Evolutionary conservation across 768 basidiomycete genomes (phyloP).

Genomic region (Sarcodon sp.): DNA sequence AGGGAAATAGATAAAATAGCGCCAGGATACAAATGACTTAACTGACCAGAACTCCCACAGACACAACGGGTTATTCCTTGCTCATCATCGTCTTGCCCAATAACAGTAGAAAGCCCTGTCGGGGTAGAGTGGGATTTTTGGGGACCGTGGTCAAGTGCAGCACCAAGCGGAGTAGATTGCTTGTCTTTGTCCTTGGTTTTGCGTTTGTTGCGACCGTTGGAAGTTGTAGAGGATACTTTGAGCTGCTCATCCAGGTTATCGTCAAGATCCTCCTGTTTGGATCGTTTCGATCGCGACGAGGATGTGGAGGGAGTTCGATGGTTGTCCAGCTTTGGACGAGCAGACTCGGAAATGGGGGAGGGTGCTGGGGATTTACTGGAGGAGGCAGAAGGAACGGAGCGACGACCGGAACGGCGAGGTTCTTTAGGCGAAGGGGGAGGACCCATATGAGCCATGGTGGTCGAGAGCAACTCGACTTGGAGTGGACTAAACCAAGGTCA

Average conservation of each 20-base stretch:
- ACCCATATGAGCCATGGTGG: conserved; percentile 59
- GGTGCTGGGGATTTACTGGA: conserved; percentile 60
- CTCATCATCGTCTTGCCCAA: conserved; percentile 44
- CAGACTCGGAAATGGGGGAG: conserved; percentile 39
- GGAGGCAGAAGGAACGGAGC: conserved; percentile 54
- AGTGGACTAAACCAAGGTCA: too few relatives aligned
- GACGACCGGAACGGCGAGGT: conserved; percentile 66
- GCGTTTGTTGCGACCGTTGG: conserved; percentile 38
- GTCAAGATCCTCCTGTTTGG: conserved; percentile 66
- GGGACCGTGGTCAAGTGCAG: conserved; percentile 9
- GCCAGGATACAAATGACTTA: conserved; percentile 5
- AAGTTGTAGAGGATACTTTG: conserved; percentile 24
- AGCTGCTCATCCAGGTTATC: conserved; percentile 39
- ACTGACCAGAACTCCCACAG: conserved; percentile 70
- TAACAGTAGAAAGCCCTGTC: conserved; percentile 24
- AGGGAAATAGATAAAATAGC: conserved; percentile 7
- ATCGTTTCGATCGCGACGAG: conserved; percentile 35
- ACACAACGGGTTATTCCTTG: conserved; percentile 68
- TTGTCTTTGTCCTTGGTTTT: conserved; percentile 55
- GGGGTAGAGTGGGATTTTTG: conserved; percentile 15
- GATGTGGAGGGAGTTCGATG: conserved; percentile 13
- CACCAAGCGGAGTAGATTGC: conserved; percentile 6
- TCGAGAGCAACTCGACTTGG: conserved; percentile 20
- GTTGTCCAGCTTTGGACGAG: conserved; percentile 16
- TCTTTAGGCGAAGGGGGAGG: conserved; percentile 69